Evolutionary conservation across 208 protist species (phyloP).

Genomic region (Crithidia bombi): DNA sequence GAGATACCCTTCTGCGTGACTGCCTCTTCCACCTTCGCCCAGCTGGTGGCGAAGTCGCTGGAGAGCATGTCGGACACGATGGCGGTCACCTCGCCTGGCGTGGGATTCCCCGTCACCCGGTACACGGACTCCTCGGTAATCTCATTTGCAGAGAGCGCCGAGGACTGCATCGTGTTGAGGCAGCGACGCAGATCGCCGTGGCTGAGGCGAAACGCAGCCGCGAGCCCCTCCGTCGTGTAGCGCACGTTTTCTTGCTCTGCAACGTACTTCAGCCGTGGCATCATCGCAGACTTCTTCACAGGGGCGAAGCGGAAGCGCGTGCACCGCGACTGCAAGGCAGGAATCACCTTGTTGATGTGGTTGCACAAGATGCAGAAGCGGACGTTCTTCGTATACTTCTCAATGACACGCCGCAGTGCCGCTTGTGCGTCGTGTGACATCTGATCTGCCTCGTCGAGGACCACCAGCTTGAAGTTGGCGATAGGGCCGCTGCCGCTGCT

Average conservation of each 20-base stretch:
- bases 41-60: constrained; percentile 63
- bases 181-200: constrained; percentile 97
- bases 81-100: constrained; percentile 68
- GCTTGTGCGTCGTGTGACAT: constrained; percentile 98
- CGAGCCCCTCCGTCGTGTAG: constrained; percentile 85
- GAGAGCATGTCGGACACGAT: constrained; percentile 82
- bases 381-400: constrained; percentile 97
- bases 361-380: constrained; percentile 99
- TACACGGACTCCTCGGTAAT: constrained; percentile 86
- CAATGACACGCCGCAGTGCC: constrained; percentile 98
- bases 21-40: constrained; percentile 51
- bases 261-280: constrained; percentile 86
- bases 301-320: constrained; percentile 98
- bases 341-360: constrained; percentile 97
- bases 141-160: constrained; percentile 69
- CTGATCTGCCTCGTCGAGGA: constrained; percentile 99
- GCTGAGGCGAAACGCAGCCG: constrained; percentile 93
- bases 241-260: constrained; percentile 81
- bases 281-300: constrained; percentile 86
- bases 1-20: constrained; percentile 72
- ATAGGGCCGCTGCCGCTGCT: constrained; percentile 7
- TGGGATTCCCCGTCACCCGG: constrained; percentile 84
- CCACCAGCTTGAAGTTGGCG: constrained; percentile 96
- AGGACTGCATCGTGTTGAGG: constrained; percentile 97
- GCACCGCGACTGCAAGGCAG: constrained; percentile 97